Conservation (phyloP, 345 rosid species). For the Cardiospermum halicacabum region DNA sequence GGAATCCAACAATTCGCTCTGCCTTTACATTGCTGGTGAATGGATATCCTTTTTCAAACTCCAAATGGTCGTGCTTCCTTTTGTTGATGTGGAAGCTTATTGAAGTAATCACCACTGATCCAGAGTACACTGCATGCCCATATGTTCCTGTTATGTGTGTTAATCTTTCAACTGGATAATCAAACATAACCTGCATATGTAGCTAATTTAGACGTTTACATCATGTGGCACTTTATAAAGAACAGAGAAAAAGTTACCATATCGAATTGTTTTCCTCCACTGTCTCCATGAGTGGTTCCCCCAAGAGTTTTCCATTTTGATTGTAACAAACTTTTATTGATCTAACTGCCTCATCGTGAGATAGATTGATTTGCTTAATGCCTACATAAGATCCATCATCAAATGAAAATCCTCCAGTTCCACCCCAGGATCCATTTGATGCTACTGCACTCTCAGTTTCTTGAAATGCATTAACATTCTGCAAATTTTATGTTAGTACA, state of each 20-base stretch:
- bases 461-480: too few relatives aligned
- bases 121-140: slow-evolving; percentile 67
- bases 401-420: slow-evolving; percentile 54
- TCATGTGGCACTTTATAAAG: too few relatives aligned
- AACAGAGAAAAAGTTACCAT: too few relatives aligned
- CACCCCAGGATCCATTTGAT: slow-evolving; percentile 99
- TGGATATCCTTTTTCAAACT: slow-evolving; percentile 76
- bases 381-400: slow-evolving; percentile 74
- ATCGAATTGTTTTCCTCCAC: slow-evolving; percentile 66
- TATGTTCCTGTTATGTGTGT: slow-evolving; percentile 64
- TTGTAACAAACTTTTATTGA: slow-evolving; percentile 65
- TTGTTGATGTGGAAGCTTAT: slow-evolving; percentile 74
- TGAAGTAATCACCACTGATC: slow-evolving; percentile 61
- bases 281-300: slow-evolving; percentile 91
- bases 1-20: slow-evolving; percentile 78
- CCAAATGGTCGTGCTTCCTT: slow-evolving; percentile 81
- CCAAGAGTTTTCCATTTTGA: slow-evolving; percentile 60
- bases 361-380: slow-evolving; percentile 62
- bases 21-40: slow-evolving; percentile 44
- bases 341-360: slow-evolving; percentile 63
- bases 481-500: slow-evolving; percentile 27
- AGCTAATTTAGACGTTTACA: too few relatives aligned
- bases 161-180: slow-evolving; percentile 73
- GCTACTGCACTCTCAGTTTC: too few relatives aligned
- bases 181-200: slow-evolving; percentile 77